Base-by-base conservation (phyloP, 2,329 filamentous ascomycete species). In the Fusarium graminum region DNA sequence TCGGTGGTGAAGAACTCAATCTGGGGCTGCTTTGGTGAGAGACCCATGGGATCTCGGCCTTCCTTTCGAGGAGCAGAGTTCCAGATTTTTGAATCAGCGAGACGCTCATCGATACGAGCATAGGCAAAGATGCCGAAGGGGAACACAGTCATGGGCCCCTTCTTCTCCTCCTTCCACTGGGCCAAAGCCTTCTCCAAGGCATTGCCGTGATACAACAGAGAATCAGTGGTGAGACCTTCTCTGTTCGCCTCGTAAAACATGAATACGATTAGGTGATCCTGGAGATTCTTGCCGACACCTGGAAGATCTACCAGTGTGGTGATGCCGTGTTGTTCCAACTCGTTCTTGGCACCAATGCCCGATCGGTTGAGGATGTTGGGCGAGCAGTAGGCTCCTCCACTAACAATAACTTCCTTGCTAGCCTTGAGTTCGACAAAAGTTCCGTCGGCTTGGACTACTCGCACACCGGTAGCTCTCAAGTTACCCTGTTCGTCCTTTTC, bases 81-180 rank as follows among this genome's bases (percentile, higher is more conserved):
- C 88, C 88, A 90, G 8, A 86, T 68, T 4, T 81, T 77, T 1
- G 83, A 83, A 65, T 86, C 79, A 43, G 80, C 76, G 1, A 90
- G 80, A 8, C 87, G 84, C 10, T 87, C 82, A 59, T 89, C 86
- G 0, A 90, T 78, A n/a, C 88, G 82, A 7, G 87, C 84, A 67
- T 82, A 90, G 12, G 83, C 86, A 51, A 90, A 89, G 12, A 81
- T 80, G 39, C 88, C 88, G 51, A 90, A 90, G 11, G 87, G 87
- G 68, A 90, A 89, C 0, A 81, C 83, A 2, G 87, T 85, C 1
- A 90, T 77, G 32, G 86, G 80, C 1, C 88, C 88, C 3, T 80
- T 79, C 69, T 87, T 87, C 49, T 85, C 81, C 29, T 86, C 82
- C 72, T 86, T 83, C 82, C 85, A 90, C 45, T 85, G 79, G 13